Conservation (phyloP, 2,329 filamentous ascomycete genomes). For the Claviceps sp. region DNA sequence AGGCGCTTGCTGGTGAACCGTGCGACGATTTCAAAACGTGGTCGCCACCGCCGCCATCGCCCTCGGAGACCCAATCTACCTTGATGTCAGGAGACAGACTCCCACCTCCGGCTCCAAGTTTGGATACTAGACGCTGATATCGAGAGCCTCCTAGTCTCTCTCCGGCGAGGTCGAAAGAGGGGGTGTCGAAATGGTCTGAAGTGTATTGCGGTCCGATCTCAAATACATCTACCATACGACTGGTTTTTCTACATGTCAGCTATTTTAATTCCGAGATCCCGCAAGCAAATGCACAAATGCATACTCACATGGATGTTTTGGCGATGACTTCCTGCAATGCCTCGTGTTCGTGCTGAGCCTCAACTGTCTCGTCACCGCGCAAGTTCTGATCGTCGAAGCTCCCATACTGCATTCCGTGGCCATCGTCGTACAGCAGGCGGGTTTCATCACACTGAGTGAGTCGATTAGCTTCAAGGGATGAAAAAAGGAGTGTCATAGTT, state of each 20-base stretch:
- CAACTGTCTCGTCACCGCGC: constrained; percentile 43
- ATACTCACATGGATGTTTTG: constrained; percentile 47
- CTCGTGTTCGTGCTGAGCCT: constrained; percentile 50
- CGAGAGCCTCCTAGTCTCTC: constrained; percentile 43
- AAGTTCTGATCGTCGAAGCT: constrained; percentile 46
- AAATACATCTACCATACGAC: constrained; percentile 56
- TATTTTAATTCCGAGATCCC: not conserved
- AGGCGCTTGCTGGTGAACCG: constrained; percentile 17
- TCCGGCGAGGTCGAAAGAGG: constrained; percentile 33
- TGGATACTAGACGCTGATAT: constrained; percentile 49
- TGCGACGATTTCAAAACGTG: not conserved
- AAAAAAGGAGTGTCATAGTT: not conserved
- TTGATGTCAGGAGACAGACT: constrained; percentile 27
- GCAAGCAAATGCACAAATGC: not conserved
- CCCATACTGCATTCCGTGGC: constrained; percentile 45
- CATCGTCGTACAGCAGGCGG: constrained; percentile 47
- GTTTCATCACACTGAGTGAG: constrained; percentile 39
- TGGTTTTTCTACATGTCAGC: constrained; percentile 16
- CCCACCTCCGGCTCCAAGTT: constrained; percentile 35
- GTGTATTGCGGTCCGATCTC: constrained; percentile 44
- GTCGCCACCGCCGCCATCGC: constrained; percentile 22
- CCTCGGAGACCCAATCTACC: constrained; percentile 43
- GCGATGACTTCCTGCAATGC: constrained; percentile 50
- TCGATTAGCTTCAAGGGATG: constrained; percentile 4
- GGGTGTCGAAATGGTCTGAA: constrained; percentile 21